Conservation (phyloP, 2,329 filamentous ascomycete species). For the Zymoseptoria crescenta region DNA sequence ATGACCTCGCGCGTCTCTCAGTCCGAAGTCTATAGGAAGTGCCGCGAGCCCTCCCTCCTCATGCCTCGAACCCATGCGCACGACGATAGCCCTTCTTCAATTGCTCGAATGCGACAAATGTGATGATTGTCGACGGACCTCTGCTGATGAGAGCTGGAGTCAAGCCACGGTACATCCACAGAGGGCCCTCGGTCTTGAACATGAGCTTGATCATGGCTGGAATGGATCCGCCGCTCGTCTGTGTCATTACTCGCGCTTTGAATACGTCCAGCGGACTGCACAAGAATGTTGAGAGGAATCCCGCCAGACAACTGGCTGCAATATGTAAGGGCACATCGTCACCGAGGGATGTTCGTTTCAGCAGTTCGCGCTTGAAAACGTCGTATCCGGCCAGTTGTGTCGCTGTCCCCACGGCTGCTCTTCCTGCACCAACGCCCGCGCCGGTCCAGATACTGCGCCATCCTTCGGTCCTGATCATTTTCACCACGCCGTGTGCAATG, state of each 20-base stretch:
- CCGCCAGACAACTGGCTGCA: slow-evolving; percentile 16
- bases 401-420: slow-evolving; percentile 15
- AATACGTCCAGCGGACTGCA: slow-evolving; percentile 20
- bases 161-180: slow-evolving; percentile 20
- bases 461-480: slow-evolving; percentile 17
- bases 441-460: slow-evolving; percentile 21
- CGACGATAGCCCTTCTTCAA: neutral
- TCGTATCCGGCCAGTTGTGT: slow-evolving; percentile 20
- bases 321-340: slow-evolving; percentile 17
- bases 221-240: slow-evolving; percentile 10
- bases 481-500: slow-evolving; percentile 14
- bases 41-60: neutral
- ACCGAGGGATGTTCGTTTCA: slow-evolving; percentile 14
- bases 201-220: slow-evolving; percentile 10
- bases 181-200: slow-evolving; percentile 13
- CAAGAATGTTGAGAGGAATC: slow-evolving; percentile 20
- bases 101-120: neutral
- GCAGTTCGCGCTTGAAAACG: slow-evolving; percentile 18
- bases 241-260: slow-evolving; percentile 19
- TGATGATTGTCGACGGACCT: slow-evolving; percentile 14
- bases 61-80: neutral
- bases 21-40: neutral
- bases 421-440: slow-evolving; percentile 16
- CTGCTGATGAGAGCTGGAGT: slow-evolving; percentile 19
- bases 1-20: neutral